Evolutionary conservation across 805 yeast genomes (phyloP), one percentile per base, ranked within the genome.

Genomic region (Ogataea saltuana): DNA sequence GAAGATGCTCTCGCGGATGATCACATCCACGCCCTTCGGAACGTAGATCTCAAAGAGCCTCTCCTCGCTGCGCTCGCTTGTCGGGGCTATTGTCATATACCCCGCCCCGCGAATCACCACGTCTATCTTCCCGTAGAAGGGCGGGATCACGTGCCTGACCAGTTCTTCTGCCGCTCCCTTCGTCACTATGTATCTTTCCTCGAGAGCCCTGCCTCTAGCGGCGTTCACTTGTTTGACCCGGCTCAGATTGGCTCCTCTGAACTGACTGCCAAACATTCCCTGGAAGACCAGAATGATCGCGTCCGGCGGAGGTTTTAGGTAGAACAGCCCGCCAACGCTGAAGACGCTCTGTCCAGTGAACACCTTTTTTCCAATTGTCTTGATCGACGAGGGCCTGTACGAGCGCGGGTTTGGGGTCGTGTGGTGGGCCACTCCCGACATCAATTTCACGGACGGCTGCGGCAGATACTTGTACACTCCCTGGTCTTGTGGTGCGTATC

Each of bases 41-140:
- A 80, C 71, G 70, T 73, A 76, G 1, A 77, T 60, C 57, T 76
- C 78, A 45, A 69, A 71, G 4, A 71, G 44, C 0, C 68, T 70
- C 9, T 49, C 55, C 10, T 41, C 34, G 11, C 30, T 20, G 3
- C 49, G 48, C 8, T 39, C 36, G 28, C 88, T 85, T 0, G 86
- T 81, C 2, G 89, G 83, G 5, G 70, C 72, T 12, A 85, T 59
- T 27, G 78, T 74, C 2, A 85, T 48, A 51, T 73, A 81, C 0
- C 93, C 93, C n/a, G 81, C 58, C 46, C 80, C 80, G 40, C 76
- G 78, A 8, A 85, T 51, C 2, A 85, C 83, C 20, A 85, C 54
- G 53, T 85, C 95, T 8, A 85, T 64, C 4, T 75, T 58, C 0
- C 91, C 91, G 45, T 63, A 68, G 52, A 85, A 85, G n/a, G 88